Conservation (phyloP, 169 alveolate genomes). For the Besnoitia besnoiti region DNA sequence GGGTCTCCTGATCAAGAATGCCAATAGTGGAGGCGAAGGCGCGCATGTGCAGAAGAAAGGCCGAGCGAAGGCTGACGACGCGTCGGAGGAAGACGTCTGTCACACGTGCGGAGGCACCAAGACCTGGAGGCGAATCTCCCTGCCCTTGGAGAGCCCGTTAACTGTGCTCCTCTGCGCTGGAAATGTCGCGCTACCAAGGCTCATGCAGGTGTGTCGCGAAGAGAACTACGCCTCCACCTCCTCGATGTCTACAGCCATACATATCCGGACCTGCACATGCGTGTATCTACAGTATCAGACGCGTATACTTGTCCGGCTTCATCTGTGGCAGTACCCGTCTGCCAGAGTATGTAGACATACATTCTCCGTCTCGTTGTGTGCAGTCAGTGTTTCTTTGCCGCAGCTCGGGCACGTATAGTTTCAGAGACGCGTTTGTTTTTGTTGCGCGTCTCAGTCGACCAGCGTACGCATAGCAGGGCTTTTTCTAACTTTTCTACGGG, state of each 20-base stretch:
- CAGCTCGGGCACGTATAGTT: no score
- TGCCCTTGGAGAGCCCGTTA: conserved; percentile 67
- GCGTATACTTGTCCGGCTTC: no score
- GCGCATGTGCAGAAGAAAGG: background rate
- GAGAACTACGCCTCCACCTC: background rate
- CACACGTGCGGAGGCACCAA: background rate
- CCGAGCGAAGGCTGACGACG: background rate
- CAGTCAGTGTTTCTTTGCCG: no score
- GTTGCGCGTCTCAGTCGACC: no score
- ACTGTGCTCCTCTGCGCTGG: conserved; percentile 71
- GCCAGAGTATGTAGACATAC: no score
- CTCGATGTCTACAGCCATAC: background rate
- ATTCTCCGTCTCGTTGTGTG: no score
- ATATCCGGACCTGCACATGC: conserved; percentile 14
- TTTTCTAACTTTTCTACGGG: no score
- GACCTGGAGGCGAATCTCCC: conserved; percentile 3
- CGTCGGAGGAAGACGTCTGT: background rate
- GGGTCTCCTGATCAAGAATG: background rate
- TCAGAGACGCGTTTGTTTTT: no score
- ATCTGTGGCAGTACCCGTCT: no score
- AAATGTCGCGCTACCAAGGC: conserved; percentile 68
- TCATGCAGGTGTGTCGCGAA: conserved; percentile 56
- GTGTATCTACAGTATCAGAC: no score
- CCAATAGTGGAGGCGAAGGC: background rate
- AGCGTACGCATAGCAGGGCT: no score